Evolutionary conservation across 345 rosid species (phyloP), one percentile per base, ranked within the genome.

Genomic region (Bretschneidera sinensis): DNA sequence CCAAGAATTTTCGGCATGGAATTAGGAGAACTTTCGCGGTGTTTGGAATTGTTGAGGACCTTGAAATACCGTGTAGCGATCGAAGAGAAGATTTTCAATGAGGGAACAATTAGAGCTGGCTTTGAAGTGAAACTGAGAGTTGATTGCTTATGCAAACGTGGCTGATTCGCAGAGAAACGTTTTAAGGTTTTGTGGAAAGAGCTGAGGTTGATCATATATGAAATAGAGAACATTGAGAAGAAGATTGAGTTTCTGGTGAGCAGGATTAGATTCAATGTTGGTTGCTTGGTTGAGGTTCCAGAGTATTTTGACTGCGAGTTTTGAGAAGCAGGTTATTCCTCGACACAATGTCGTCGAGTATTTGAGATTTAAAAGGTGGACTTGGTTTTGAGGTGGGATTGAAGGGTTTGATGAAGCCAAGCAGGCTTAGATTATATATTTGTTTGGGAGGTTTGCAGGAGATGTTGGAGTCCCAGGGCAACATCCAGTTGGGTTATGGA

Each of bases 141-240:
- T 62, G 95, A 91, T 76, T 88, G 86, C 78, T 72, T 91, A 58
- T 84, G 96, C 77, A 70, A 71, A 73, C 68, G 77, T 24, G 91
- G 96, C 43, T 91, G 77, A 91, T 75, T 45, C 88, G 61, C 35
- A 78, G 94, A 68, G 96, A 88, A 14, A 96, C 96, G 9, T 80
- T n/a, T 88, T 13, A 84, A 77, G 71, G 79, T 91, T 58, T 62
- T 91, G 54, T 84, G 91, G 96, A 83, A 79, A 75, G 98, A 91
- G 69, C 91, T 95, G 0, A 77, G 96, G 74, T 78, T 80, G 71
- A 75, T 88, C 68, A 61, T 79, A 4, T 86, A 91, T 43, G 74
- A 69, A 47, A 51, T 80, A 6, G 84, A 74, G 43, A 91, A 88
- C 13, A 77, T 83, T 24, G 88, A 88, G 64, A 79, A 81, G 78